Base-by-base conservation (phyloP, 2,329 filamentous ascomycete genomes). In the Ophiosphaerella herpotricha region DNA sequence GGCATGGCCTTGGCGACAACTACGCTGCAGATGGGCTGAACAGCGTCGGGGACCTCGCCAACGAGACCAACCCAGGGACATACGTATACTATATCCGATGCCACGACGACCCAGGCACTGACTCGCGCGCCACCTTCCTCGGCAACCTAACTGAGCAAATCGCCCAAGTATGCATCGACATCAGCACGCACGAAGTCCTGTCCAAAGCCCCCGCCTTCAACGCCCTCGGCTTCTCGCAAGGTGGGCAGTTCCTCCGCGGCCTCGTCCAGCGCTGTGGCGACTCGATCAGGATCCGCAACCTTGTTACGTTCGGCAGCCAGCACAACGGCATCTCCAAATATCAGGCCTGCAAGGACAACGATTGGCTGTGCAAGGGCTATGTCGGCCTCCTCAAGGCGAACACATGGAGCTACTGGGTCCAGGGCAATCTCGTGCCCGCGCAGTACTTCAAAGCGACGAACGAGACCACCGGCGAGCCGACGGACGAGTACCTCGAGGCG, bases 191-290 rank as follows among this genome's bases (percentile, higher is more conserved):
- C 69, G 87, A 88, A 1, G 89, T 96, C 71, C 83, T 97, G 13
- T 87, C 87, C 48, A 89, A 87, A 6, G 89, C 90, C 0, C 89
- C 89, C 0, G 90, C 88, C 56, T 81, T 97, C 68, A 94, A 97
- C 74, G 93, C 92, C 31, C 77, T 99, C 32, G 94, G 94, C 24
- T 97, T 99, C 79, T 94, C 89, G 12, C 94, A 99, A 74, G 94
- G 94, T 56, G 94, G 94, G 1, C 90, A 96, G 72, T 97, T 99
- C 77, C 82, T 99, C n/a, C 86, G 94, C 51, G 94, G 83, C 21
- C 92, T 96, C 71, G 80, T 96, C 57, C 86, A 99, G 80, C 84
- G 90, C 37, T 99, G 94, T 80, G 94, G 91, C 72, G 67, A 64
- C 31, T 87, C 91, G 0, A 42, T 63, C 11, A 86, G 84, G 4